Percentiles rank a stretch among this genome's conserved stretches.
These are phyloP conservation scores for Anthracocystis setariae DNA, from an alignment of 1,284 basidiomycete genomes.

Conservation along the genomic window DNA sequence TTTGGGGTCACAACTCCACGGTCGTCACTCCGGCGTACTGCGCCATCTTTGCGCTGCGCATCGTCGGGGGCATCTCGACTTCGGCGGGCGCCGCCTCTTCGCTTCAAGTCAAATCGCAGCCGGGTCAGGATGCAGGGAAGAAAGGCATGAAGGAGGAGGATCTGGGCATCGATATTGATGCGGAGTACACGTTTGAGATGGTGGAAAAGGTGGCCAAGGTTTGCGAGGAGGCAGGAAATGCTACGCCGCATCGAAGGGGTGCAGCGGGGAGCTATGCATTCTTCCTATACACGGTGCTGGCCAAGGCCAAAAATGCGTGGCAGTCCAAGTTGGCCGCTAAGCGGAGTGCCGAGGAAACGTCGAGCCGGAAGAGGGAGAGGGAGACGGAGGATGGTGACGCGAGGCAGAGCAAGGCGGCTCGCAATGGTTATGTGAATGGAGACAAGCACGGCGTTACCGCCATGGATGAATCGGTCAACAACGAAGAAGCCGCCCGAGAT, in stretches of 20 bases:
- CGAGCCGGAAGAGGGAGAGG: conserved; percentile 3
- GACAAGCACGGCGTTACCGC: background rate
- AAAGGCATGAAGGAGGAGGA: conserved; percentile 20
- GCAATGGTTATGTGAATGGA: conserved; percentile 1
- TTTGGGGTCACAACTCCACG: conserved; percentile 49
- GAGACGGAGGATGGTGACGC: conserved; percentile 15
- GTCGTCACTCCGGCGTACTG: conserved; percentile 55
- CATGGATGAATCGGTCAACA: too few relatives aligned
- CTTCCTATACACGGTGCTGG: conserved; percentile 44
- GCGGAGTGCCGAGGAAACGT: background rate
- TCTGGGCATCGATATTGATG: conserved; percentile 38
- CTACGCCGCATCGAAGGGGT: conserved; percentile 41
- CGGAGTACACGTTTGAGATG: conserved; percentile 49
- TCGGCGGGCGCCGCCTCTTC: conserved; percentile 12
- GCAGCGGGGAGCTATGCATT: conserved; percentile 51
- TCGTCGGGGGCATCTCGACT: conserved; percentile 35
- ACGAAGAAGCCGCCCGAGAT: too few relatives aligned
- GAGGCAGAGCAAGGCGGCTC: conserved; percentile 6
- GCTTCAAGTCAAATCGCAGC: conserved; percentile 15
- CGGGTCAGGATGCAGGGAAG: background rate
- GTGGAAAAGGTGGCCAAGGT: conserved; percentile 43
- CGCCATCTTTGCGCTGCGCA: conserved; percentile 52
- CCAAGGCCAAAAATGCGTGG: conserved; percentile 37
- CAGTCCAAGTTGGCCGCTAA: conserved; percentile 19
- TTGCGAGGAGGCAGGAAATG: conserved; percentile 48